Evolutionary conservation across 805 yeast genomes (phyloP), one percentile per base, ranked within the genome.

Genomic region (Barnettozyma sp.): DNA sequence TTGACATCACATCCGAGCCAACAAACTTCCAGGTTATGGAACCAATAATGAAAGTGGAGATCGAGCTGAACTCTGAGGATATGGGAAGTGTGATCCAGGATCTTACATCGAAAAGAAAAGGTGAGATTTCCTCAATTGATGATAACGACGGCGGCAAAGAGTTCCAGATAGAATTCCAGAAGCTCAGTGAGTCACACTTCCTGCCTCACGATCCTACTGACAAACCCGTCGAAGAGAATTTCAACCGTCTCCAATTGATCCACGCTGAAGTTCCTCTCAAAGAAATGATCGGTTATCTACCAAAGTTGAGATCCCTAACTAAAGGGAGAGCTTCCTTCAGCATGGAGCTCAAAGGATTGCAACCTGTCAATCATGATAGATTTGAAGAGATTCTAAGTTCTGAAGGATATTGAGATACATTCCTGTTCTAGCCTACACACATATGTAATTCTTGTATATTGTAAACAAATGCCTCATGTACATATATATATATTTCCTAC

Each of bases 281-380:
- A 41, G 94, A 82, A 42, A 87, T 92, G 95, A 73, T 87, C 32
- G 95, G 97, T 1, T 92, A 92, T 55, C 67, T 86, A 40, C 75
- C 78, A 9, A 74, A 73, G 42, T 62, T 92, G 30, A 63, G 97
- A 48, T 79, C 92, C 24, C 62, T 87, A 47, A 88, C 97, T 0
- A 87, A 86, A 52, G 98, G 98, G 2, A 68, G 95, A 28, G 95
- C 88, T 3, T 71, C 77, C 2, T 87, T 83, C 56, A 76, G 76
- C 41, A 84, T 90, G 95, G 69, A 73, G 11, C 82, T 79, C 45
- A 57, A 66, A 26, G 83, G 86, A 3, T 86, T 86, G 82, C 75
- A 77, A 45, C 62, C 77, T 34, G 82, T 81, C 1, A 61, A 76
- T 3, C 58, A 61, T 8, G 82, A 79, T 20, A 60, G 82, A 39